Conservation (phyloP, 148 eudicot genomes). For the Diospyros kaki region DNA sequence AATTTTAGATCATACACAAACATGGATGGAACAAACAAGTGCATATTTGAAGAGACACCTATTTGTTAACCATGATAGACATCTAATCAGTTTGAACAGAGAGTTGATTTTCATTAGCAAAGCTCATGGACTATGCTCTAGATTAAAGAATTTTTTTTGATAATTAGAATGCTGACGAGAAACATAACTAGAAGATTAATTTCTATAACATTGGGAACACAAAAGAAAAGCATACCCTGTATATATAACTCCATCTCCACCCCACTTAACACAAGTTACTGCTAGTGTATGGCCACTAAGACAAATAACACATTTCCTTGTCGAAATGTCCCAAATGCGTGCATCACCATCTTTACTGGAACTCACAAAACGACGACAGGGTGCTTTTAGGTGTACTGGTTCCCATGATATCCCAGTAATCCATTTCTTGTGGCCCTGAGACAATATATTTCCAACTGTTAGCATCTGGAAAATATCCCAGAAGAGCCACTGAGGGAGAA, state of each 20-base stretch:
- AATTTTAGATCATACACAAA: background rate
- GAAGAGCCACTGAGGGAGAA: background rate
- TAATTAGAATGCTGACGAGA: background rate
- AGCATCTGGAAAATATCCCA: background rate
- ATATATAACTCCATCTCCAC: constrained; percentile 93
- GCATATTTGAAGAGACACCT: background rate
- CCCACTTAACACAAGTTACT: constrained; percentile 97
- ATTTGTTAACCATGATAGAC: background rate
- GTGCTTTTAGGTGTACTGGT: constrained; percentile 86
- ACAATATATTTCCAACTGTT: constrained; percentile 15
- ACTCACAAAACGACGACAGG: constrained; percentile 88
- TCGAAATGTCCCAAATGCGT: constrained; percentile 80
- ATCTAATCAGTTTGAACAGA: background rate
- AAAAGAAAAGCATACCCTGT: constrained; percentile 63
- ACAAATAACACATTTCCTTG: constrained; percentile 57
- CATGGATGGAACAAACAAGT: background rate
- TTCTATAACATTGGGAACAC: background rate
- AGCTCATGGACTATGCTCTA: background rate
- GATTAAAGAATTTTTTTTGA: background rate
- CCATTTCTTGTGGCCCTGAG: constrained; percentile 97
- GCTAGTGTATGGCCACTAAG: constrained; percentile 91
- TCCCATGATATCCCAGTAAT: constrained; percentile 97
- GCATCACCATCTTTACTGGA: constrained; percentile 99
- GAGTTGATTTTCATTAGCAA: background rate
- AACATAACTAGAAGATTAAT: background rate